These are phyloP conservation scores for Penicillium lividum DNA, from an alignment of 495 filamentous ascomycete genomes.

Conservation along the genomic window DNA sequence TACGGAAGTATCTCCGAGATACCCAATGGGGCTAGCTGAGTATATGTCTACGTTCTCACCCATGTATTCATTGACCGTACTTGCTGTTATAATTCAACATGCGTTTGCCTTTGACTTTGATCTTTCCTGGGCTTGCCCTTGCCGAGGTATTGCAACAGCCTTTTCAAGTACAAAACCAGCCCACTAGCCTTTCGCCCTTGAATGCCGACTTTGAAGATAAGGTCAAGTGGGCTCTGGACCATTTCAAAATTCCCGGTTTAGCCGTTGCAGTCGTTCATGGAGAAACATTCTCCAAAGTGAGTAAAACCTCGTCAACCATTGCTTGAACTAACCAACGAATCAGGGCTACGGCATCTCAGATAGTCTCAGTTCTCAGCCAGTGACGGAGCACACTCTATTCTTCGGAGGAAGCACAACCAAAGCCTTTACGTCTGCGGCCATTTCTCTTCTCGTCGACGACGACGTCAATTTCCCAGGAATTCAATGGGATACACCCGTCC, in stretches of 20 bases:
- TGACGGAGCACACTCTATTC: slow-evolving; percentile 47
- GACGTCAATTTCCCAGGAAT: slow-evolving; percentile 31
- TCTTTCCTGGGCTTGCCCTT: neutral
- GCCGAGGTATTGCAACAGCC: too few species aligned
- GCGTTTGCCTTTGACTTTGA: neutral
- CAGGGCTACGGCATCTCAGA: slow-evolving; percentile 49
- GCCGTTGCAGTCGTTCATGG: slow-evolving; percentile 9
- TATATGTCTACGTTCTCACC: too few species aligned
- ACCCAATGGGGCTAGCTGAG: too few species aligned
- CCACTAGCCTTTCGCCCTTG: neutral
- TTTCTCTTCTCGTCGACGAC: slow-evolving; percentile 47
- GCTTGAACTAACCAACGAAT: neutral
- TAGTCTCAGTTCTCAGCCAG: slow-evolving; percentile 35
- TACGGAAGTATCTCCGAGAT: too few species aligned
- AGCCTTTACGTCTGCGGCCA: slow-evolving; percentile 51
- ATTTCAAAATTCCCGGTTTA: slow-evolving; percentile 12
- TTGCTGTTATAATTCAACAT: neutral
- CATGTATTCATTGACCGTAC: too few species aligned
- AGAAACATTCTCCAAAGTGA: slow-evolving; percentile 8
- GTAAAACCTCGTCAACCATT: neutral
- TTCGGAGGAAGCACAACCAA: slow-evolving; percentile 53
- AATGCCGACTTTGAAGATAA: slow-evolving; percentile 3
- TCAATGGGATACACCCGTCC: slow-evolving; percentile 48
- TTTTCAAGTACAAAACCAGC: too few species aligned
- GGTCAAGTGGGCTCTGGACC: slow-evolving; percentile 10